phyloP scores from a whole-genome alignment of 2,329 filamentous ascomycete species.

The Claviceps capensis region DNA sequence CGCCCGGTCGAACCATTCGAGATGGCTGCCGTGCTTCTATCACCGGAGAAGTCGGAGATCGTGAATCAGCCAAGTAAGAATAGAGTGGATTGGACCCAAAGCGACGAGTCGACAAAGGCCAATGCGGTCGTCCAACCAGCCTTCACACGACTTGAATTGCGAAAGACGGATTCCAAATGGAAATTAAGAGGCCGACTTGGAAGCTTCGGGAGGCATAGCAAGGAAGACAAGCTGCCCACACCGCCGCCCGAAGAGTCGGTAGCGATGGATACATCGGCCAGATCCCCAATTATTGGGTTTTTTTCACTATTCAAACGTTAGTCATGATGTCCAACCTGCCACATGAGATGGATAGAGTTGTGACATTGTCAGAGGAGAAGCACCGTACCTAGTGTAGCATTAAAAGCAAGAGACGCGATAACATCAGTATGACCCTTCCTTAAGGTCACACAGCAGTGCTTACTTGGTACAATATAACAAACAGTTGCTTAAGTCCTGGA shows the following conservation, averaged over 20 bases:
- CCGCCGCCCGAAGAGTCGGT: slow-evolving; percentile 8
- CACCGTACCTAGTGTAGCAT: slow-evolving; percentile 1
- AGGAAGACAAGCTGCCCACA: slow-evolving; percentile 13
- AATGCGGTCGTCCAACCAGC: not conserved
- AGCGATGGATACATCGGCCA: slow-evolving; percentile 11
- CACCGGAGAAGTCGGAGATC: slow-evolving; percentile 1
- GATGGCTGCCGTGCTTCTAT: not conserved
- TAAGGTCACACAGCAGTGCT: not conserved
- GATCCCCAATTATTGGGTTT: slow-evolving; percentile 24
- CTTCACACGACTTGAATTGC: slow-evolving; percentile 17
- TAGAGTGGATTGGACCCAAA: slow-evolving; percentile 45
- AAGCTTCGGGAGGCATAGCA: slow-evolving; percentile 17
- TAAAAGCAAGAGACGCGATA: slow-evolving; percentile 4
- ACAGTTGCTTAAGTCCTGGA: not conserved
- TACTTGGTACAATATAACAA: slow-evolving; percentile 1
- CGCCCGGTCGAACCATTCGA: slow-evolving; percentile 4
- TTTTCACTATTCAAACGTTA: slow-evolving; percentile 31
- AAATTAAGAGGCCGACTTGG: slow-evolving; percentile 29
- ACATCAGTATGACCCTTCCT: not conserved
- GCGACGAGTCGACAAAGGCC: slow-evolving; percentile 27
- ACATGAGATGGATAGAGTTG: not conserved
- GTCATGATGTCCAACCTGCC: not conserved
- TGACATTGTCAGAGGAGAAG: not conserved
- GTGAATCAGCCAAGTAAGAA: slow-evolving; percentile 18
- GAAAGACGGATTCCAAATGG: slow-evolving; percentile 36